These are phyloP conservation scores for Trichoderma endophyticum DNA, from an alignment of 2,329 filamentous ascomycete genomes.

Conservation along the genomic window DNA sequence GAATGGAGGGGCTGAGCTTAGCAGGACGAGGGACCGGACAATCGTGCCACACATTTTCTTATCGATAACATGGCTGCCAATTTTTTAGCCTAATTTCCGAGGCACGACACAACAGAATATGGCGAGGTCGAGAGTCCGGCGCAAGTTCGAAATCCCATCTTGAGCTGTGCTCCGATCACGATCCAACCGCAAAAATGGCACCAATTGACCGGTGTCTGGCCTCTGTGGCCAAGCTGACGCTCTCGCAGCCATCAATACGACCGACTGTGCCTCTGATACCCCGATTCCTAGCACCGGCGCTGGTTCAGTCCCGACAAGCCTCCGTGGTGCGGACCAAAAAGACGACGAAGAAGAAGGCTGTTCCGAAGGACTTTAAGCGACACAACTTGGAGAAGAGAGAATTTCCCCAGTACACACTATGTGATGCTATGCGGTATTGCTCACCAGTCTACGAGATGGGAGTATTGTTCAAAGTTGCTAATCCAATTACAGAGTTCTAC, in stretches of 20 bases:
- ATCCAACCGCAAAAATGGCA: slow-evolving; percentile 41
- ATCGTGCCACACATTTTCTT: slow-evolving; percentile 15
- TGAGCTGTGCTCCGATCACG: slow-evolving; percentile 30
- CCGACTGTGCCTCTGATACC: slow-evolving; percentile 45
- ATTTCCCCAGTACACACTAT: slow-evolving; percentile 67
- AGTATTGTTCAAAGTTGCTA: background rate
- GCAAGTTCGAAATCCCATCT: slow-evolving; percentile 16
- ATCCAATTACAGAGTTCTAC: slow-evolving; percentile 65
- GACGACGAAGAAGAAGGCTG: slow-evolving; percentile 55
- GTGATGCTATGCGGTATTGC: slow-evolving; percentile 86
- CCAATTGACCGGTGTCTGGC: slow-evolving; percentile 52
- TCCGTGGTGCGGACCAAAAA: slow-evolving; percentile 47
- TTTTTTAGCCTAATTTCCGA: slow-evolving; percentile 28
- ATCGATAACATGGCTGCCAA: slow-evolving; percentile 24
- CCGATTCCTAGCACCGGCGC: slow-evolving; percentile 47
- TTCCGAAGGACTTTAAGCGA: slow-evolving; percentile 62
- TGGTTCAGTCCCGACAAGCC: slow-evolving; percentile 43
- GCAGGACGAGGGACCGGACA: slow-evolving; percentile 16
- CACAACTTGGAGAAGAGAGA: slow-evolving; percentile 65
- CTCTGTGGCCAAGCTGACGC: slow-evolving; percentile 51
- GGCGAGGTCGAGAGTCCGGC: slow-evolving; percentile 6
- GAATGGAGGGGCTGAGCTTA: slow-evolving; percentile 25
- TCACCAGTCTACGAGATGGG: too few species aligned
- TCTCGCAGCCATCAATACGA: slow-evolving; percentile 40
- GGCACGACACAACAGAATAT: slow-evolving; percentile 21